A percentile compares a stretch with the other conserved stretches of the same genome.
Evolutionary conservation across 2,329 filamentous ascomycete species (phyloP).

Genomic region (Alternaria gansuensis): DNA sequence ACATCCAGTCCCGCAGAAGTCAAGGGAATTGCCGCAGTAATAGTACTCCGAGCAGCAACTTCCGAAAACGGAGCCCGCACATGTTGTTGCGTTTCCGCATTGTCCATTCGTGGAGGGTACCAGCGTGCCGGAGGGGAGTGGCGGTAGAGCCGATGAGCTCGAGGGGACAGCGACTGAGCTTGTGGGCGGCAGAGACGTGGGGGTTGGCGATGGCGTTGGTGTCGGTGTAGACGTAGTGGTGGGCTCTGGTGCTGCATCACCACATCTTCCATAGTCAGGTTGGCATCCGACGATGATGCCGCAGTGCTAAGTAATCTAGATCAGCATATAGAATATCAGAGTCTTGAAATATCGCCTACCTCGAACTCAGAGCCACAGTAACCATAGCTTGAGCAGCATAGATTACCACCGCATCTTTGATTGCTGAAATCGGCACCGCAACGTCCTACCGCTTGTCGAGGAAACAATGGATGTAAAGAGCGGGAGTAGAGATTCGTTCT

Average conservation of each 20-base stretch:
- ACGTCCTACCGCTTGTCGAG: constrained; percentile 36
- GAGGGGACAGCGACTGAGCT: constrained; percentile 2
- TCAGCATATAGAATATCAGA: neutral
- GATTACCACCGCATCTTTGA: constrained; percentile 30
- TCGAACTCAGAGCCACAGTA: constrained; percentile 42
- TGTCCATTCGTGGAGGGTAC: constrained; percentile 39
- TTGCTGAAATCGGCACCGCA: constrained; percentile 36
- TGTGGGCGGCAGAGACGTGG: constrained; percentile 33
- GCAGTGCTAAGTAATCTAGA: constrained; percentile 20
- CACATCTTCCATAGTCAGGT: constrained; percentile 41
- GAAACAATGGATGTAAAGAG: constrained; percentile 24
- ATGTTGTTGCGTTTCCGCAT: constrained; percentile 45
- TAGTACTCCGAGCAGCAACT: constrained; percentile 42
- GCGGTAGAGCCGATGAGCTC: constrained; percentile 31
- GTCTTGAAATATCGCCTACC: neutral
- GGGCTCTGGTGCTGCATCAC: constrained; percentile 27
- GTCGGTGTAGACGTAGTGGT: constrained; percentile 24
- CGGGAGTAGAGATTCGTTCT: constrained; percentile 23
- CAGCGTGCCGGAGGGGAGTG: constrained; percentile 36
- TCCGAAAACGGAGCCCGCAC: constrained; percentile 37
- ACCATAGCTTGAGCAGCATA: constrained; percentile 40
- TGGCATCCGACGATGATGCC: constrained; percentile 39
- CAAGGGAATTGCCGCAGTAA: constrained; percentile 34
- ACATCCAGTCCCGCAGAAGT: constrained; percentile 43
- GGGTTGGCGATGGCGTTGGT: constrained; percentile 30